Conservation (phyloP, 768 basidiomycete species). For the Boletus rex-veris region DNA sequence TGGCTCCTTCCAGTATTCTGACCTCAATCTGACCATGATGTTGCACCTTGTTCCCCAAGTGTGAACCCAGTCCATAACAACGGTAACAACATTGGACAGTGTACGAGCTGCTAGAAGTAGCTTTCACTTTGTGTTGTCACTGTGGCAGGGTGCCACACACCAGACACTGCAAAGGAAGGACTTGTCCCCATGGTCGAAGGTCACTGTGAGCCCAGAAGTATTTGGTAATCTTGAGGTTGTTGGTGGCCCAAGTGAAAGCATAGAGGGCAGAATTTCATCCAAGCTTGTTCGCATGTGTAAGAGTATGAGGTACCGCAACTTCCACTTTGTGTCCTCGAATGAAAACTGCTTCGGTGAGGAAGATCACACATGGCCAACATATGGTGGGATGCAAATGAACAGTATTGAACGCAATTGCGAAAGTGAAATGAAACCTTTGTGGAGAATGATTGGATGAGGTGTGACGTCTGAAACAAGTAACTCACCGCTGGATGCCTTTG, state of each 20-base stretch:
- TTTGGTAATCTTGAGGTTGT: neutral
- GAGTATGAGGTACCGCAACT: neutral
- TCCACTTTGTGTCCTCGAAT: neutral
- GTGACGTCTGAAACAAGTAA: neutral
- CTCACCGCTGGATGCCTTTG: neutral
- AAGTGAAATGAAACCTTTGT: too few relatives aligned
- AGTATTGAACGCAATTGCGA: too few relatives aligned
- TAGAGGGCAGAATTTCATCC: neutral
- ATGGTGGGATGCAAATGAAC: too few relatives aligned
- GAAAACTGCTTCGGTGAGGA: neutral
- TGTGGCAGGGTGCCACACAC: neutral
- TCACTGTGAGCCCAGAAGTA: neutral
- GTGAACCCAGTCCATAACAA: too few relatives aligned
- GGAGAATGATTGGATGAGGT: neutral
- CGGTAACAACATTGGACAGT: neutral
- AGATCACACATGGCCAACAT: too few relatives aligned
- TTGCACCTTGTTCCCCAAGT: too few relatives aligned
- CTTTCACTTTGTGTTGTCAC: neutral
- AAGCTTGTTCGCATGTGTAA: neutral
- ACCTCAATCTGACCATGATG: too few relatives aligned
- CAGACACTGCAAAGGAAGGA: neutral
- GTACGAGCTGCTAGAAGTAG: neutral
- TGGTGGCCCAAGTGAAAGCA: neutral
- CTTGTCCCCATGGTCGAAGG: neutral
- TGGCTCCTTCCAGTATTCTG: too few relatives aligned